Evolutionary conservation across 768 basidiomycete genomes (phyloP), one percentile per base, ranked within the genome.

Genomic region (Suillus paluster): DNA sequence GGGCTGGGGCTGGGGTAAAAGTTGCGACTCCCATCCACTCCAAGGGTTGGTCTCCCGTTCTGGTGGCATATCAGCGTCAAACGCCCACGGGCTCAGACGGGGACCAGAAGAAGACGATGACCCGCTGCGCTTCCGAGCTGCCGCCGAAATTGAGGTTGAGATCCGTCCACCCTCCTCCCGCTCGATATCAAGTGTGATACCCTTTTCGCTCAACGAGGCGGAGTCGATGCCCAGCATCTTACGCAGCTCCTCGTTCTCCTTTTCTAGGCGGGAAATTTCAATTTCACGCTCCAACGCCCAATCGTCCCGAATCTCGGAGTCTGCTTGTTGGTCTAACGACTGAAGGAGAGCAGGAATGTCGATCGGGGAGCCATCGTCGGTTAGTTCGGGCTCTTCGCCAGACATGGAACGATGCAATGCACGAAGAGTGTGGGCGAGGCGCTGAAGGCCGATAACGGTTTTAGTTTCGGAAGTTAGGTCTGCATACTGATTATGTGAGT

Each of bases 201-300:
- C 86, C 49, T 79, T 81, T 48, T 81, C 82, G 2, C 75, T 75
- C 58, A 90, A 78, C 44, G 78, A 81, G 27, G 74, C 81, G 39
- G 80, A 73, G 73, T 92, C 90, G 63, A 99, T 94, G 19, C 85
- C 87, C 50, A 99, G 78, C 75, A 91, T 72, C 68, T 81, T 81
- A 55, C 97, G 81, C 55, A 99, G 78, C 60, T 86, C 83, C 48
- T 85, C 83, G 71, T 99, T 99, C 78, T 99, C 97, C 55, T 78
- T 78, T 73, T 90, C 89, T 46, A 99, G 77, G 54, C 95, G 83
- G 11, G 82, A 69, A 57, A 99, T 93, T 78, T 99, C 97, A 64
- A 79, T 77, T 73, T 99, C 97, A 63, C 97, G 84, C 73, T 94
- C 92, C 62, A 89, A 65, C 2, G 92, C 89, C 93, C 97, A 98